Evolutionary conservation across 1,284 basidiomycete genomes (phyloP), one percentile per base, ranked within the genome.

Genomic region (Cutaneotrichosporon sp.): DNA sequence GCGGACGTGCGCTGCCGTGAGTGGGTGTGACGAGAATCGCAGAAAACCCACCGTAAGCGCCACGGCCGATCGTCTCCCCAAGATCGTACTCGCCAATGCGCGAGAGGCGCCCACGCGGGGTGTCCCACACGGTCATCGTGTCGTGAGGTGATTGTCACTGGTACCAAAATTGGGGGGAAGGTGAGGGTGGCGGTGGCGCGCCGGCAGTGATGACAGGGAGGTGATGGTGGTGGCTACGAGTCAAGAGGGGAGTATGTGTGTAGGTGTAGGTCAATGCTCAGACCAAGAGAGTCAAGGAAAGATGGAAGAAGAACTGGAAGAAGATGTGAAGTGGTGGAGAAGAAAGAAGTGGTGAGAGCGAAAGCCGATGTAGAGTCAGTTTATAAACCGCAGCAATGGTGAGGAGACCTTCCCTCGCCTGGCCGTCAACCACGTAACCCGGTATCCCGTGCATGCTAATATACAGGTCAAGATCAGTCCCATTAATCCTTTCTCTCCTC

Each of bases 1-100:
- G 2, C 79, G 75, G 27, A 80, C 79, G 51, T 79, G 77, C n/a
- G 73, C 79, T 80, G 62, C 4, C 6, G 18, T 33, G 24, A 29
- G 42, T 49, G n/a, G 16, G 27, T n/a, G 47, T 7, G n/a, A 18
- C 20, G 10, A 3, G 11, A 4, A n/a, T n/a, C 20, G 7, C 5
- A 6, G 1, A 13, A 16, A 14, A 24, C 70, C 64, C 47, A 77
- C 78, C 78, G 47, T 77, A 80, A 10, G 75, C 75, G 29, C 78
- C 78, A 55, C 72, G 63, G 1, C 78, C 78, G 10, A 80, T 62
- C 0, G 77, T 77, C 18, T 57, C 54, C 2, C 77, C 78, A 18
- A 80, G 60, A 34, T 66, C 69, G 74, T 77, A 80, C 2, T 61
- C 69, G 4, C 73, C 77, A 10, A 80, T 68, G 3, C 65, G 61